phyloP scores from a whole-genome alignment of 148 eudicot genomes.

The Polygonum aviculare region DNA sequence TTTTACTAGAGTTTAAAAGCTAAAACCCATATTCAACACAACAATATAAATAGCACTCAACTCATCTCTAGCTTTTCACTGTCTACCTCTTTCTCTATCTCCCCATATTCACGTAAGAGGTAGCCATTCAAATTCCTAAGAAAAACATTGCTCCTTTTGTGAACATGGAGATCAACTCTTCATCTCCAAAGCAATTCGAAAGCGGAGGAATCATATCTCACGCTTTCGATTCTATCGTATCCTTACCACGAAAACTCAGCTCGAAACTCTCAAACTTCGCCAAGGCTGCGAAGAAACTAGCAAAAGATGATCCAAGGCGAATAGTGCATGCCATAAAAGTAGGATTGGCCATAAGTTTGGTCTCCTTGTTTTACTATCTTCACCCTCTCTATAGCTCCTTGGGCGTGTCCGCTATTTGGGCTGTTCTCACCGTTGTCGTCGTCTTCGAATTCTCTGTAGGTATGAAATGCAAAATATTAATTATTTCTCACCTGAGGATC shows the following conservation, averaged over 20 bases:
- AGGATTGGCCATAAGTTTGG: constrained; percentile 5
- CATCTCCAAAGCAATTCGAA: neutral
- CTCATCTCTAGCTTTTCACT: neutral
- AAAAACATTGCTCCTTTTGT: neutral
- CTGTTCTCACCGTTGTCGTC: constrained; percentile 10
- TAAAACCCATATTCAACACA: neutral
- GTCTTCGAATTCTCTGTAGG: constrained; percentile 9
- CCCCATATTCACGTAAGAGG: neutral
- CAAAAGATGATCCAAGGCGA: constrained; percentile 8
- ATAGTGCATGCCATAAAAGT: constrained; percentile 10
- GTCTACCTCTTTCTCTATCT: neutral
- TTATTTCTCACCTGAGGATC: too few species aligned
- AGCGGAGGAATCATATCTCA: neutral
- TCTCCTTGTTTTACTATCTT: constrained; percentile 5
- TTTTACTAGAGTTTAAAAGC: neutral
- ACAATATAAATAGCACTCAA: neutral
- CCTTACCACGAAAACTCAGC: neutral
- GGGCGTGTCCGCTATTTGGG: constrained; percentile 6
- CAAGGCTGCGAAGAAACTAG: neutral
- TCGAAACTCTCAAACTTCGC: neutral
- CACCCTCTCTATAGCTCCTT: constrained; percentile 5
- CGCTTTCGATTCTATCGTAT: neutral
- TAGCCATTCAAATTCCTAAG: neutral
- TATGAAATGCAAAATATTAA: neutral
- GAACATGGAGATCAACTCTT: neutral